Base-by-base conservation (phyloP, 768 basidiomycete species). In the Boletus vinaceobasis region DNA sequence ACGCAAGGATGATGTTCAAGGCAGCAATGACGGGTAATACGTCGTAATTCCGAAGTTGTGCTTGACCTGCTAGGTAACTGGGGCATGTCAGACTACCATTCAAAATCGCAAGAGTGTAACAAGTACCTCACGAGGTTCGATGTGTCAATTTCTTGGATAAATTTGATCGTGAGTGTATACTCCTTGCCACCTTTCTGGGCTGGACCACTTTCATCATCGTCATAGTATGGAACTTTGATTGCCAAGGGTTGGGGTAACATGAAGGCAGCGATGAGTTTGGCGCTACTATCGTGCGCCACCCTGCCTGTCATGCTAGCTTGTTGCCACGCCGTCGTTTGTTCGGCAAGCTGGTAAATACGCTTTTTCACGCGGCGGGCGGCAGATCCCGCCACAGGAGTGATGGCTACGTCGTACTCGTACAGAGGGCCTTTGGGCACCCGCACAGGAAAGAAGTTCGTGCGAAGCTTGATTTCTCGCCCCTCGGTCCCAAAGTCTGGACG, bases 391-490 rank as follows among this genome's bases (percentile, higher is more conserved):
- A 43, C 55, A 37, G 79, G 79, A 0, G 69, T 61, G 21, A 79
- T 73, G n/a, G 67, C 58, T 32, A 80, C 72, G 46, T 77, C 77
- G 52, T 82, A 82, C 52, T 82, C 80, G 57, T 73, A 72, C 23
- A 83, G 42, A 1, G 77, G 75, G 7, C 73, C 74, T 52, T 75
- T 77, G 7, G 80, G 79, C 17, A 80, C 68, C 15, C 65, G 66
- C 21, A 83, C 64, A 9, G 80, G 73, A 60, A 83, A 82, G 68
- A 81, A 81, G 50, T 82, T 82, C 3, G 80, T 66, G 21, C 80
- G 77, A 38, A 83, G 71, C 51, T 74, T 78, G 67, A 82, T 74
- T 39, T 66, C 58, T 15, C 21, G 70, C 26, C 80, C 80, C 4
- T 59, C 63, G 0, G 69, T 75, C 33, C 80, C 80, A 61, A 74